Percentiles rank a stretch among this genome's conserved stretches.
phyloP scores from a whole-genome alignment of 176 grass and related monocot genomes.

The Rhynchospora breviuscula region DNA sequence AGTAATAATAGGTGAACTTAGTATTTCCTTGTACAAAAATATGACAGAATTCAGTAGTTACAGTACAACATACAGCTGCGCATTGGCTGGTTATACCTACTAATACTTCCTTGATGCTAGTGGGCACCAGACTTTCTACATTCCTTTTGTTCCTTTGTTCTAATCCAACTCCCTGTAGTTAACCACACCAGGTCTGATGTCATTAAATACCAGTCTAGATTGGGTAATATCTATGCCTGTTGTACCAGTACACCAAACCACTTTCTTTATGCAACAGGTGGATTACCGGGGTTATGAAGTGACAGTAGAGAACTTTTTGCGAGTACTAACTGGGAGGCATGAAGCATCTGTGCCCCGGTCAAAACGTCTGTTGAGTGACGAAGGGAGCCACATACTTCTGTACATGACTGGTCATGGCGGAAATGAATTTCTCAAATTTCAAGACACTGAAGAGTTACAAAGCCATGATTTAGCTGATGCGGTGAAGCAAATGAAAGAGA shows the following conservation, averaged over 20 bases:
- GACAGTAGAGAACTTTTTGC: slow-evolving; percentile 88
- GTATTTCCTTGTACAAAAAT: neutral
- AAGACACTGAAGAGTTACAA: slow-evolving; percentile 96
- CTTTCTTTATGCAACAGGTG: slow-evolving; percentile 40
- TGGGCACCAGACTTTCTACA: neutral
- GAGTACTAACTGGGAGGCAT: slow-evolving; percentile 82
- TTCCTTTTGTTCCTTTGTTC: neutral
- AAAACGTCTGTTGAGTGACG: slow-evolving; percentile 89
- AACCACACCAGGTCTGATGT: neutral
- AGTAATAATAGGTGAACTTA: neutral
- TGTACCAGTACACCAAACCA: neutral
- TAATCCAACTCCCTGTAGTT: neutral
- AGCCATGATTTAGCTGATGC: slow-evolving; percentile 98
- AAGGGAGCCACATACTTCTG: slow-evolving; percentile 95
- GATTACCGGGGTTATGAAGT: slow-evolving; percentile 98
- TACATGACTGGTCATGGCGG: slow-evolving; percentile 99
- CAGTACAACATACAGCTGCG: neutral
- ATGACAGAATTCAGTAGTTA: neutral
- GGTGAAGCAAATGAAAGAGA: slow-evolving; percentile 99
- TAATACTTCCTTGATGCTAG: neutral
- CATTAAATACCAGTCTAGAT: neutral
- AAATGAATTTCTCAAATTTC: slow-evolving; percentile 98
- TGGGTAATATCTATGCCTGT: neutral
- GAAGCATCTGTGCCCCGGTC: slow-evolving; percentile 78
- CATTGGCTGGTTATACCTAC: neutral